Base-by-base conservation (phyloP, 768 basidiomycete species). In the Termitomyces eurrhizus region DNA sequence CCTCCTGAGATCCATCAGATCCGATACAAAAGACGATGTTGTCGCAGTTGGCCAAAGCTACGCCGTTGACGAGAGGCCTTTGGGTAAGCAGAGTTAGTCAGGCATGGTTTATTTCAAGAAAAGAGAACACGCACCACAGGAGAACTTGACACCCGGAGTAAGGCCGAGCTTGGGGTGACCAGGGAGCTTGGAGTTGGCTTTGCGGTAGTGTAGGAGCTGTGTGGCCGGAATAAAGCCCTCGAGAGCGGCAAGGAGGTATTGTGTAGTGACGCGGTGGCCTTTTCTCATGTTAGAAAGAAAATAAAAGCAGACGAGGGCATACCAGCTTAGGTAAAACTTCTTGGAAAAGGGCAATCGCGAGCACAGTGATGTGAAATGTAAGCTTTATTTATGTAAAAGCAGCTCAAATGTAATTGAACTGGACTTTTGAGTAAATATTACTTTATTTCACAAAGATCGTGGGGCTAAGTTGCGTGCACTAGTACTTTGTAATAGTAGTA, bases 111-210 rank as follows among this genome's bases (percentile, higher is more conserved):
- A 18, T 8, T 24, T 42, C 5, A 1, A 16, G 9, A 7, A 4
- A 32, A 4, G 49, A 44, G 24, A 42, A 2, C 46, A 69, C 77
- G 54, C 64, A 81, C 92, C 93, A 95, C 82, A 93, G 3, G 92
- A 93, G 76, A 95, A 95, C 74, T 93, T 92, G 75, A 95, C 84
- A 33, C 93, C 93, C n/a, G 93, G 93, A 0, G 93, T 94, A 61
- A 94, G 79, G 26, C 93, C 93, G 7, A 94, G 80, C 74, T 94
- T 92, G 14, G 93, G 93, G 68, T 95, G 93, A 16, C 92, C 93
- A 2, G 93, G 93, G 37, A 95, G 87, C 67, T 89, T 88, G 37
- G 91, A 89, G 73, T 93, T 82, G 59, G 93, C 93, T 68, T 86
- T 89, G 54, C 93, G 89, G 73, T 95, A 95, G 69, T 89, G 88